These are phyloP conservation scores for Phytophthora pisi DNA, from an alignment of 352 stramenopile genomes.

Conservation along the genomic window DNA sequence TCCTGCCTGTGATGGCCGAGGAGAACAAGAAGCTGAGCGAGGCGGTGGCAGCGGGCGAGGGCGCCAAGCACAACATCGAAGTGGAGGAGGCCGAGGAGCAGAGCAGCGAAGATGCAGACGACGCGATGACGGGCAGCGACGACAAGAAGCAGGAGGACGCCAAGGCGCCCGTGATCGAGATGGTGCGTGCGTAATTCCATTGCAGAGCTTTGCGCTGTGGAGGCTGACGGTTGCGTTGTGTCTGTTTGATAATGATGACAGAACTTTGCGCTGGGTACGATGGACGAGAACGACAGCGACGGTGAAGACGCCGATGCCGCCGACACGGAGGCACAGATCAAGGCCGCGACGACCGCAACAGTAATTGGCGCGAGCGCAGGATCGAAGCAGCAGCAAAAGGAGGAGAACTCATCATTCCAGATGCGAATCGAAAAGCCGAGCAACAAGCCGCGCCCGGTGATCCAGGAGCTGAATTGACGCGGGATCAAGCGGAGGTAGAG, in stretches of 20 bases:
- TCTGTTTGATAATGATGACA: constrained; percentile 22
- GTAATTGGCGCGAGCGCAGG: neutral
- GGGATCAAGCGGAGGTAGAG: neutral
- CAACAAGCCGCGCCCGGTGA: constrained; percentile 56
- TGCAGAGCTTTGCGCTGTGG: constrained; percentile 1
- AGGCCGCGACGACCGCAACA: constrained; percentile 22
- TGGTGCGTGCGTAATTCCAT: constrained; percentile 48
- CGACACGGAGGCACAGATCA: constrained; percentile 36
- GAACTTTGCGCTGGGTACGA: constrained; percentile 80
- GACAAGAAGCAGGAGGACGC: constrained; percentile 23
- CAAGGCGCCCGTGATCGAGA: constrained; percentile 71
- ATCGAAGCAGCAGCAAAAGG: constrained; percentile 13
- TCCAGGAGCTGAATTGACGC: constrained; percentile 76
- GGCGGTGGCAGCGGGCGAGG: constrained; percentile 59
- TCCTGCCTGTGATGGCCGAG: constrained; percentile 71
- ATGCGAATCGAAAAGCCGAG: constrained; percentile 49
- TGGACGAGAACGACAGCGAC: constrained; percentile 53
- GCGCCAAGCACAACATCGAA: constrained; percentile 79
- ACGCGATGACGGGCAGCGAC: constrained; percentile 20
- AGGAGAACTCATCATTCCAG: constrained; percentile 24
- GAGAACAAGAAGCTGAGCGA: constrained; percentile 81
- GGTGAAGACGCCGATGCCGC: constrained; percentile 30
- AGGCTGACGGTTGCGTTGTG: neutral
- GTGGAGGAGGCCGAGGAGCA: constrained; percentile 44
- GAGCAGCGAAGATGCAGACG: constrained; percentile 27